phyloP scores from a whole-genome alignment of 208 protist genomes.

The Leishmania guyanensis region DNA sequence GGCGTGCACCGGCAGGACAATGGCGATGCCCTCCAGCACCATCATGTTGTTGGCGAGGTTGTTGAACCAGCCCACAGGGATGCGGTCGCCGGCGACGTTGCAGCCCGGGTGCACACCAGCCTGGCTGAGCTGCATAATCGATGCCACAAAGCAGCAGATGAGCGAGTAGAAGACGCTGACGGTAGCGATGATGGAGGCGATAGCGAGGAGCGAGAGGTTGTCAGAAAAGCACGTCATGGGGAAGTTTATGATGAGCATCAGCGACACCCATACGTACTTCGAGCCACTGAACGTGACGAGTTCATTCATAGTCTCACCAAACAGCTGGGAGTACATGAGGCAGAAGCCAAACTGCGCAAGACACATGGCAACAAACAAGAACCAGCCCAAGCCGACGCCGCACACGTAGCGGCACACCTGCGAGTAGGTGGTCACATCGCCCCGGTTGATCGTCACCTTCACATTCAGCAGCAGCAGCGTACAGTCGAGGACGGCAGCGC shows the following conservation, averaged over 20 bases:
- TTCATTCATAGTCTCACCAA: conserved; percentile 53
- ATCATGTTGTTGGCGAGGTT: conserved; percentile 83
- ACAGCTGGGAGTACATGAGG: conserved; percentile 80
- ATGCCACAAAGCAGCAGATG: conserved; percentile 44
- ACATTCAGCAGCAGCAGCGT: conserved; percentile 57
- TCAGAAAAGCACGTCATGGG: conserved; percentile 67
- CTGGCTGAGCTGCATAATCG: conserved; percentile 28
- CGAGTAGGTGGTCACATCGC: conserved; percentile 69
- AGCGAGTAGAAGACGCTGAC: conserved; percentile 65
- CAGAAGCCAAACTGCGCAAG: conserved; percentile 90
- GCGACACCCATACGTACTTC: conserved; percentile 58
- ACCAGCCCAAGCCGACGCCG: conserved; percentile 52
- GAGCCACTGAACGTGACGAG: conserved; percentile 37
- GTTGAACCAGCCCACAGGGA: conserved; percentile 61
- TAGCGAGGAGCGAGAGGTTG: conserved; percentile 59
- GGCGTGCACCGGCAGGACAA: conserved; percentile 72
- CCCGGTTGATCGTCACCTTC: conserved; percentile 71
- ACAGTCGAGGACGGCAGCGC: conserved; percentile 70
- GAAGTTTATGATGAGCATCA: conserved; percentile 57
- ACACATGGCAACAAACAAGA: conserved; percentile 64
- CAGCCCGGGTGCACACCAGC: conserved; percentile 22
- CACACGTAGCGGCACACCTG: conserved; percentile 66
- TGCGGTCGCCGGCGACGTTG: conserved; percentile 32
- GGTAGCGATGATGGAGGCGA: conserved; percentile 63
- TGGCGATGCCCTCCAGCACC: conserved; percentile 75